These are phyloP conservation scores for Echeveria elegans DNA, from an alignment of 164 flowering plant genomes.

Conservation along the genomic window DNA sequence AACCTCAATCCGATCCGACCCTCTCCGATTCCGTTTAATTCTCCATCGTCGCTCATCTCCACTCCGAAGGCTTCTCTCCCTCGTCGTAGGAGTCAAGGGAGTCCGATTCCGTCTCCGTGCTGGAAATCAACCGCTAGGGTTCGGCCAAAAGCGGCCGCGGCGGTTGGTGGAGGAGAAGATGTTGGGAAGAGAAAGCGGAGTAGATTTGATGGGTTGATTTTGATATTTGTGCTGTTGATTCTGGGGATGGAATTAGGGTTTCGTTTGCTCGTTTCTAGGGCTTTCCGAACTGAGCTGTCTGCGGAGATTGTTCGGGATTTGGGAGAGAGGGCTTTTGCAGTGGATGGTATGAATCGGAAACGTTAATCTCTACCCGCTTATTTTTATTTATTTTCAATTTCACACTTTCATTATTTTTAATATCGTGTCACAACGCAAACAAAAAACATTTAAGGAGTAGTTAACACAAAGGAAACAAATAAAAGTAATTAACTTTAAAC, in stretches of 20 bases:
- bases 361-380: constrained; percentile 31
- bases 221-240: constrained; percentile 27
- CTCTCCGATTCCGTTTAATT: constrained; percentile 36
- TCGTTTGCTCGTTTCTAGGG: constrained; percentile 25
- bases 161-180: constrained; percentile 12
- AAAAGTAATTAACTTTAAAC: too few species aligned
- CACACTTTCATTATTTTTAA: too few species aligned
- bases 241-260: constrained; percentile 27
- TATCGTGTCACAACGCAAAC: too few species aligned
- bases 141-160: constrained; percentile 7
- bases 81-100: too few species aligned
- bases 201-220: constrained; percentile 17
- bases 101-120: constrained; percentile 27
- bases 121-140: constrained; percentile 28
- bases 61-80: constrained; percentile 38
- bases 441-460: too few species aligned
- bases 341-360: constrained; percentile 31
- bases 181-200: constrained; percentile 16
- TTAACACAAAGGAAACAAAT: too few species aligned
- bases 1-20: constrained; percentile 40
- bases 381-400: too few species aligned
- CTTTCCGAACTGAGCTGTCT: constrained; percentile 33
- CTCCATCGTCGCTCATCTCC: constrained; percentile 29
- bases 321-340: constrained; percentile 25
- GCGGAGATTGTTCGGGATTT: constrained; percentile 27